These are phyloP conservation scores for Cystobasidium tubakii DNA, from an alignment of 768 basidiomycete species.

Conservation along the genomic window DNA sequence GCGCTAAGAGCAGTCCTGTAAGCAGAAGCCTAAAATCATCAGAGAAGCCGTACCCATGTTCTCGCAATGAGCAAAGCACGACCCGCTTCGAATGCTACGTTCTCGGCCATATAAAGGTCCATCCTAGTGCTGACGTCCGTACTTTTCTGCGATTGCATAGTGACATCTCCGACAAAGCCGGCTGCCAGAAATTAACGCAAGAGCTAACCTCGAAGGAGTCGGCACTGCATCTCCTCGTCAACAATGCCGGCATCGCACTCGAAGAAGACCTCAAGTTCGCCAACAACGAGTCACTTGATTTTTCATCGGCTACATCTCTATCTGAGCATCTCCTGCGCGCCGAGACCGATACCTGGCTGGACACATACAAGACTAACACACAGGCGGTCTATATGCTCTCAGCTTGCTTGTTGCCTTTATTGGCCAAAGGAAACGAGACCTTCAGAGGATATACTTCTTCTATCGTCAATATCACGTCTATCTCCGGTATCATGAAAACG, in stretches of 20 bases:
- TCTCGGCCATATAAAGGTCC: no score
- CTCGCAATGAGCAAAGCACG: no score
- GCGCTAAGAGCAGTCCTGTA: no score
- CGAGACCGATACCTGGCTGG: not conserved
- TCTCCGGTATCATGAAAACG: slow-evolving; percentile 20
- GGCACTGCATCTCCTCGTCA: slow-evolving; percentile 10
- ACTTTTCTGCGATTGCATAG: not conserved
- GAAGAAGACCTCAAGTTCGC: not conserved
- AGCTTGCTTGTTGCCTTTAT: slow-evolving; percentile 16
- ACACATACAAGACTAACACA: not conserved
- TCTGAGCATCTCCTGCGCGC: slow-evolving; percentile 1
- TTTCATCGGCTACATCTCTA: not conserved
- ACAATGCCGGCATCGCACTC: slow-evolving; percentile 11
- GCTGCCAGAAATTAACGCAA: slow-evolving; percentile 1
- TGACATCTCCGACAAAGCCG: slow-evolving; percentile 23
- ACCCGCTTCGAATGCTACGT: no score
- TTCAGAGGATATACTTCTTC: slow-evolving; percentile 11
- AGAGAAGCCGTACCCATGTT: no score
- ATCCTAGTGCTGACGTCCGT: no score
- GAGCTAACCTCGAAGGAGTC: not conserved
- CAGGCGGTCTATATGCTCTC: slow-evolving; percentile 5
- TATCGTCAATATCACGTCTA: slow-evolving; percentile 27
- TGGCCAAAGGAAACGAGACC: slow-evolving; percentile 5
- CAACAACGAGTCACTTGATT: not conserved
- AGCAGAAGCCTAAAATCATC: no score